Evolutionary conservation across 176 grass and related monocot species (phyloP), one percentile per base, ranked within the genome.

Genomic region (Paspalum notatum): DNA sequence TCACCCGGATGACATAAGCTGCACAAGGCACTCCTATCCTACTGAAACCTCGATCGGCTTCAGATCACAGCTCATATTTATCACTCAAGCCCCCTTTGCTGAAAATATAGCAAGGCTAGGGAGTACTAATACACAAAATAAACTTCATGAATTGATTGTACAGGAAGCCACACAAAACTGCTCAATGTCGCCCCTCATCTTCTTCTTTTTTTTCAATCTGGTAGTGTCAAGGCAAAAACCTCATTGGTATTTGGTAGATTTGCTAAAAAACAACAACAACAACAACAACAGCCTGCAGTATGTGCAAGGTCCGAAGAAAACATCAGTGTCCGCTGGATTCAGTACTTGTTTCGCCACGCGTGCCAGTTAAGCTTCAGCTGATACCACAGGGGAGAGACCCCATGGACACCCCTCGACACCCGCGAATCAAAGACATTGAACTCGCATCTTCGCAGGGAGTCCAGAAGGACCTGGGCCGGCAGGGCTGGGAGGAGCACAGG

Each of bases 351-450:
- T 27, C 77, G 80, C 92, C 85, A 89, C 0, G 83, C 66, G 14
- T 91, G 65, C 95, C 95, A 98, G 68, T 84, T 91, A 9, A 98
- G 88, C 85, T 98, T 98, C 32, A 98, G 75, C 80, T 94, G 95
- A 64, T 92, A 98, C 95, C 88, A 89, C 40, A 92, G 51, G 64
- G 95, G 95, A 22, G 95, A 92, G 25, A 89, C 37, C 18, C 95
- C 95, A 64, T 89, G 83, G 67, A 98, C 81, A 45, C 92, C 92
- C 22, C 76, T 87, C 11, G 83, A 89, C 45, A 92, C n/a, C 52
- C 90, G 89, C 0, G 95, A 89, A 83, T 98, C 92, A 5, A 94
- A 98, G 10, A 98, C 92, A 22, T 98, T 85, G 68, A 98, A 98
- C 43, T 92, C 86, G 8, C 83, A 65, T 37, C 27, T 62, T 9